phyloP scores from a whole-genome alignment of 1,284 basidiomycete species.

The Singerocomus inundabilis region DNA sequence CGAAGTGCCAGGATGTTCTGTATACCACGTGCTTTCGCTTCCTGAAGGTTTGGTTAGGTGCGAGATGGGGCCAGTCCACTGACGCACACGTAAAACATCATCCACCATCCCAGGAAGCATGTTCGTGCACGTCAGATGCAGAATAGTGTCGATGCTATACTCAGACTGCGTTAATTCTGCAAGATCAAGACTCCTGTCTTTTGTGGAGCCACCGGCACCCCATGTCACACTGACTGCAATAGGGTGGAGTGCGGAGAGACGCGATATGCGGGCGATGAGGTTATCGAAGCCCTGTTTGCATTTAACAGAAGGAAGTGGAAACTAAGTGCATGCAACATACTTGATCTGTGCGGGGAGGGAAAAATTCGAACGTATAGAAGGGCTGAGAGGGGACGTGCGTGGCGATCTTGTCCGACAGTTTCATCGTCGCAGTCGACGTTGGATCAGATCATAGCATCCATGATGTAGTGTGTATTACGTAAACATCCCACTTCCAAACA shows the following conservation, averaged over 20 bases:
- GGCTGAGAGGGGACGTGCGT: slow-evolving; percentile 45
- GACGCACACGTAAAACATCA: slow-evolving; percentile 71
- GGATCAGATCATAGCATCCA: background rate
- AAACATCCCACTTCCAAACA: slow-evolving; percentile 23
- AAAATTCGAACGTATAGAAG: slow-evolving; percentile 93
- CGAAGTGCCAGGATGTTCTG: slow-evolving; percentile 91
- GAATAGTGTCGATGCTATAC: slow-evolving; percentile 77
- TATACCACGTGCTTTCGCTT: slow-evolving; percentile 81
- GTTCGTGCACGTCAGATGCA: slow-evolving; percentile 98
- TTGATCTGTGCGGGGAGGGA: slow-evolving; percentile 91
- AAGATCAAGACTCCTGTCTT: slow-evolving; percentile 84
- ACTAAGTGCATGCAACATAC: slow-evolving; percentile 32
- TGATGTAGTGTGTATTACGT: slow-evolving; percentile 8
- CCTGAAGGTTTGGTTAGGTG: slow-evolving; percentile 43
- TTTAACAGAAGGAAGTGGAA: slow-evolving; percentile 16
- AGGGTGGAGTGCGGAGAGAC: slow-evolving; percentile 69
- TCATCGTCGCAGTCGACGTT: slow-evolving; percentile 46
- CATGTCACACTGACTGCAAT: slow-evolving; percentile 89
- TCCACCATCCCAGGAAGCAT: slow-evolving; percentile 90
- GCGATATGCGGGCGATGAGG: slow-evolving; percentile 75
- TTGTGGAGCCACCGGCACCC: slow-evolving; percentile 96
- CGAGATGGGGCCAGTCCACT: background rate
- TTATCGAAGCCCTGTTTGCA: slow-evolving; percentile 76
- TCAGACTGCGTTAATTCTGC: slow-evolving; percentile 71
- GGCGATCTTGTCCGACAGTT: slow-evolving; percentile 64